phyloP scores from a whole-genome alignment of 1,284 basidiomycete species.

The Cryptococcus sp. region DNA sequence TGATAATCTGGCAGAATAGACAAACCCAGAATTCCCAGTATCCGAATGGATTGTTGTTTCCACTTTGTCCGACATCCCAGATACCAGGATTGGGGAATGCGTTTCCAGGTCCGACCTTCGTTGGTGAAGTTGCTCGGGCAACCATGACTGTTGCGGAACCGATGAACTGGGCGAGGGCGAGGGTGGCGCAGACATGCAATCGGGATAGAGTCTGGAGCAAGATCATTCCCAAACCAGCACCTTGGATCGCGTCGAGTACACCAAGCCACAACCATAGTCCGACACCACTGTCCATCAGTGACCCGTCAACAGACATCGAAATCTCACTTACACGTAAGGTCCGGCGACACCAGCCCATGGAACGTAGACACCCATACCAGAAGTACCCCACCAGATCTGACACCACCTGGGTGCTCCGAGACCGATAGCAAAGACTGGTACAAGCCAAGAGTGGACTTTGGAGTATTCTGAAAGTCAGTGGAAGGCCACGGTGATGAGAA shows the following conservation, averaged over 20 bases:
- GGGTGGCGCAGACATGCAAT: conserved; percentile 84
- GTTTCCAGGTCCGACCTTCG: conserved; percentile 66
- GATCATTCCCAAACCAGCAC: conserved; percentile 90
- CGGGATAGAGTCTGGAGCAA: conserved; percentile 86
- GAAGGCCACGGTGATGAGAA: neutral
- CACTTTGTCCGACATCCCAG: conserved; percentile 66
- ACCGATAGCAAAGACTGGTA: conserved; percentile 89
- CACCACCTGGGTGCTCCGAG: conserved; percentile 89
- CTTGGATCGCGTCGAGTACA: conserved; percentile 85
- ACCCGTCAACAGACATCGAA: neutral
- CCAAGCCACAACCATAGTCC: conserved; percentile 90
- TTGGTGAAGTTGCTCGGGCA: conserved; percentile 45
- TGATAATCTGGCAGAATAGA: conserved; percentile 60
- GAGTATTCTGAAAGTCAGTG: conserved; percentile 57
- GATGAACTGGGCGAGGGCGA: conserved; percentile 70
- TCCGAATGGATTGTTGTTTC: conserved; percentile 41
- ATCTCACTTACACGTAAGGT: conserved; percentile 60
- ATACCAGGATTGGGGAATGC: conserved; percentile 89
- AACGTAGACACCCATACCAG: conserved; percentile 61
- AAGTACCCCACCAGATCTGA: conserved; percentile 57
- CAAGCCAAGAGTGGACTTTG: conserved; percentile 87
- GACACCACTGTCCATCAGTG: conserved; percentile 53
- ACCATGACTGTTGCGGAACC: conserved; percentile 49
- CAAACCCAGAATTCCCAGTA: conserved; percentile 76
- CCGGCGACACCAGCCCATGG: conserved; percentile 81